Conservation (phyloP, 306 rosid genomes). For the Sicyos edulis region DNA sequence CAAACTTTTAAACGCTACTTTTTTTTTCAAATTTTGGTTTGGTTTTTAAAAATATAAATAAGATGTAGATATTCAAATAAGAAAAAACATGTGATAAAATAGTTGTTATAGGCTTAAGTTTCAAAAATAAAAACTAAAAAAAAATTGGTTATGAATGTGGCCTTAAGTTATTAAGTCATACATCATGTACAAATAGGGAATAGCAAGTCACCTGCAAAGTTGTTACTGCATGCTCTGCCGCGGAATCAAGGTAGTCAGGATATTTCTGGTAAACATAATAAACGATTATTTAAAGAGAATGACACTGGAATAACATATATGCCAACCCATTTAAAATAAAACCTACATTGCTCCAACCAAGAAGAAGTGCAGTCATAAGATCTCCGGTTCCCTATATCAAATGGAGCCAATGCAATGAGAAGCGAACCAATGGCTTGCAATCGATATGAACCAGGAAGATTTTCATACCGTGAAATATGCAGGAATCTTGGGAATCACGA, state of each 20-base stretch:
- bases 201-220: constrained; percentile 59
- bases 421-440: neutral
- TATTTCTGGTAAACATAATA: constrained; percentile 49
- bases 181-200: neutral
- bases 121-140: too few relatives aligned
- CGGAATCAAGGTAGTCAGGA: constrained; percentile 53
- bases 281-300: constrained; percentile 14
- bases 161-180: too few relatives aligned
- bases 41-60: too few relatives aligned
- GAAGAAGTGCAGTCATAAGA: constrained; percentile 77
- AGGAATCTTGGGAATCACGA: constrained; percentile 56
- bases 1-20: too few relatives aligned
- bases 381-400: constrained; percentile 71
- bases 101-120: too few relatives aligned
- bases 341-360: constrained; percentile 89
- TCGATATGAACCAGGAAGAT: neutral
- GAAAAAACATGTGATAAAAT: too few relatives aligned
- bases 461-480: constrained; percentile 67
- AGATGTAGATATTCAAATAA: too few relatives aligned
- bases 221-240: constrained; percentile 83
- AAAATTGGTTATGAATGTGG: too few relatives aligned
- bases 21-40: too few relatives aligned
- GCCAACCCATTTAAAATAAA: constrained; percentile 18
- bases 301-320: neutral
- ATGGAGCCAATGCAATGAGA: neutral